Percentiles rank a stretch among this genome's conserved stretches.
These are phyloP conservation scores for Pestalotiopsis sp. DNA, from an alignment of 2,329 filamentous ascomycete genomes.

Conservation along the genomic window DNA sequence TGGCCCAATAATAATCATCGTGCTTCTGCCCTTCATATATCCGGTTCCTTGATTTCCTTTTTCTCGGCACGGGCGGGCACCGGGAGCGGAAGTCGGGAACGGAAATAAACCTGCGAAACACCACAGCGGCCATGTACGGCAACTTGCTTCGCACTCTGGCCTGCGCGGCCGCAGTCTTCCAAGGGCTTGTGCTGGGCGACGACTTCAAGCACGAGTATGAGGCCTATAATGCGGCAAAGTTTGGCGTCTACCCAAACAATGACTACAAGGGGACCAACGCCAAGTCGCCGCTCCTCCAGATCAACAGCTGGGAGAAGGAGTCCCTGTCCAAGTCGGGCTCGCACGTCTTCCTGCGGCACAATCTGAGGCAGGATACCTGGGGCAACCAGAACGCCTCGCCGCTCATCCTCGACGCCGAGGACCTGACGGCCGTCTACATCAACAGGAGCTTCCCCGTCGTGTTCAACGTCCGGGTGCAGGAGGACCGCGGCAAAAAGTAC, in stretches of 20 bases:
- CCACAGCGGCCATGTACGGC: constrained; percentile 1
- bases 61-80: background rate
- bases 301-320: constrained; percentile 21
- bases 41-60: background rate
- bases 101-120: background rate
- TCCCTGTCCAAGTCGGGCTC: constrained; percentile 20
- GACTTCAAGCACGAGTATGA: constrained; percentile 20
- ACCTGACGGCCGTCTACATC: constrained; percentile 23
- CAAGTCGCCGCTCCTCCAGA: constrained; percentile 20
- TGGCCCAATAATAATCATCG: background rate
- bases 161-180: background rate
- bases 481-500: constrained; percentile 21
- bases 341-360: constrained; percentile 25
- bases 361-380: constrained; percentile 15
- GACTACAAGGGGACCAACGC: constrained; percentile 20
- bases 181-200: constrained; percentile 8
- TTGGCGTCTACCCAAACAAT: constrained; percentile 20
- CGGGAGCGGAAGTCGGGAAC: background rate
- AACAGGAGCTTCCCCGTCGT: constrained; percentile 23
- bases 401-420: constrained; percentile 20
- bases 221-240: constrained; percentile 20
- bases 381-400: constrained; percentile 18
- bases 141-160: background rate
- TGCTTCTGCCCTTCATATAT: background rate
- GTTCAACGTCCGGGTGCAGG: constrained; percentile 23